Conservation (phyloP, 495 filamentous ascomycete genomes). For the Massariosphaeria phaeospora region DNA sequence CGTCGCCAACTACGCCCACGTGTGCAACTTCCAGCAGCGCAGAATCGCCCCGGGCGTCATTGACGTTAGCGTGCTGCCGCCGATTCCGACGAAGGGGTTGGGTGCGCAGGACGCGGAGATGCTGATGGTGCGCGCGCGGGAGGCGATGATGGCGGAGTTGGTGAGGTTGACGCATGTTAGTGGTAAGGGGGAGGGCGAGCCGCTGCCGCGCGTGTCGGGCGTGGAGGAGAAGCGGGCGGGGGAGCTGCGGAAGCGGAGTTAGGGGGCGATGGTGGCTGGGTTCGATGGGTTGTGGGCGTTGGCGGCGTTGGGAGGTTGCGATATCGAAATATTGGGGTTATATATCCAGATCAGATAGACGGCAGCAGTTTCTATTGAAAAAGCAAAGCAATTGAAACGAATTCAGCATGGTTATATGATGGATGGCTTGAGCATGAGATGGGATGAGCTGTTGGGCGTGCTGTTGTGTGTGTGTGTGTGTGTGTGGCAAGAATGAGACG, state of each 20-base stretch:
- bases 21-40: slow-evolving; percentile 64
- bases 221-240: background rate
- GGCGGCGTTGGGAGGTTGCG: too few species aligned
- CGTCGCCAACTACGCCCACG: slow-evolving; percentile 77
- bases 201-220: slow-evolving; percentile 3
- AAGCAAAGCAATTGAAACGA: too few species aligned
- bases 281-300: background rate
- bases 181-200: slow-evolving; percentile 6
- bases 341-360: too few species aligned
- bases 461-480: too few species aligned
- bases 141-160: slow-evolving; percentile 75
- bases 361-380: too few species aligned
- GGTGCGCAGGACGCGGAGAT: slow-evolving; percentile 76
- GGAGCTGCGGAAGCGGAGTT: background rate
- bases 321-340: too few species aligned
- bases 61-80: slow-evolving; percentile 77
- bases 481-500: too few species aligned
- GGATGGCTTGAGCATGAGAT: too few species aligned
- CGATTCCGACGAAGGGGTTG: slow-evolving; percentile 75
- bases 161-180: slow-evolving; percentile 34
- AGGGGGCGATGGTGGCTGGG: background rate
- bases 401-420: too few species aligned
- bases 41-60: slow-evolving; percentile 73
- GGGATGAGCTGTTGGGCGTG: too few species aligned
- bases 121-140: slow-evolving; percentile 63